Evolutionary conservation across 2,329 filamentous ascomycete species (phyloP).

Genomic region (Aspergillus fischeri): DNA sequence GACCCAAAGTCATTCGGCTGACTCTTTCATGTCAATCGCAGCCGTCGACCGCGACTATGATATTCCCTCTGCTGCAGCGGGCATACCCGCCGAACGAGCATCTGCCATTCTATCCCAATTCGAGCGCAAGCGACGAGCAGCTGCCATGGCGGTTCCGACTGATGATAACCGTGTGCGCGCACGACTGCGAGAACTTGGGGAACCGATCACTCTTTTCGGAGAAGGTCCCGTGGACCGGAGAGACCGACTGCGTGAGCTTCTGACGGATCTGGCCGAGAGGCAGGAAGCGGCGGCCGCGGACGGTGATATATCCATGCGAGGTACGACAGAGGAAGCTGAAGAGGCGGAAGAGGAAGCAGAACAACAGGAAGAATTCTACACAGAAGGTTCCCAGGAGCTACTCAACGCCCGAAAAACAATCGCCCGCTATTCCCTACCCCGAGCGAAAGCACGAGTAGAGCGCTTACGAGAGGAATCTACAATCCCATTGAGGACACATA

Average conservation of each 20-base stretch:
- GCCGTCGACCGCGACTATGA: conserved; percentile 80
- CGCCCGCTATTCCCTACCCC: conserved; percentile 75
- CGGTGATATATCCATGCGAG: conserved; percentile 50
- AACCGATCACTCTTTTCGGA: conserved; percentile 91
- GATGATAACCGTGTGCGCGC: conserved; percentile 83
- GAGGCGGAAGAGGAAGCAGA: conserved; percentile 64
- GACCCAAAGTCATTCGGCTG: background rate
- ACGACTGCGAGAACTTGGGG: conserved; percentile 77
- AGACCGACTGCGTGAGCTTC: conserved; percentile 76
- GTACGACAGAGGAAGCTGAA: conserved; percentile 42
- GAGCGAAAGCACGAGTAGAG: conserved; percentile 70
- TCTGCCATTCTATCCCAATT: conserved; percentile 84
- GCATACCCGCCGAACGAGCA: conserved; percentile 73
- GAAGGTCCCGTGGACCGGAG: conserved; percentile 81
- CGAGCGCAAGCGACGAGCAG: conserved; percentile 82
- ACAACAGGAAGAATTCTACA: conserved; percentile 93
- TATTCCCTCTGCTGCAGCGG: conserved; percentile 61
- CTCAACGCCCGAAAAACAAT: conserved; percentile 74
- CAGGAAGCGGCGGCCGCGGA: conserved; percentile 45
- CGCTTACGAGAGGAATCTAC: conserved; percentile 76
- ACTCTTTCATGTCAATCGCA: conserved; percentile 21
- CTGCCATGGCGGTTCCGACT: conserved; percentile 86
- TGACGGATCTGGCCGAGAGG: conserved; percentile 69
- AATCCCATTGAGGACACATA: conserved; percentile 82
- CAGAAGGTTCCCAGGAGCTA: conserved; percentile 70